Evolutionary conservation across 129 eudicot genomes (phyloP), one percentile per base, ranked within the genome.

Genomic region (Flaveria linearis): DNA sequence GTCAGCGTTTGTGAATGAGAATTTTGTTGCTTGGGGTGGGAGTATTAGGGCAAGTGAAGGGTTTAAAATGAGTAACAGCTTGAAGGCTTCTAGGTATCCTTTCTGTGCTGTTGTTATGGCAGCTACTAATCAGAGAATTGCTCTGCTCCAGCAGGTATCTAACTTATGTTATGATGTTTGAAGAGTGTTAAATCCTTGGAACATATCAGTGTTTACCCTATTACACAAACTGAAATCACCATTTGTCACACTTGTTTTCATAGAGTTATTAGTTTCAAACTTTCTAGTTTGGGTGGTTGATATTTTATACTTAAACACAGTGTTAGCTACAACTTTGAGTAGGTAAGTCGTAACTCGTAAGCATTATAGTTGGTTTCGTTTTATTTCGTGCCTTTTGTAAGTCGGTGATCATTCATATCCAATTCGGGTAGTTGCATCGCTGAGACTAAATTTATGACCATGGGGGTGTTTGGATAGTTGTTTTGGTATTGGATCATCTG

Each of bases 91-190:
- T 0, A 86, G 92, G 81, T 95, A 81, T 73, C 99, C 99, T 0
- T 95, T 91, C 68, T 95, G 99, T 77, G 99, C 96, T 28, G 97
- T 95, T 55, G 97, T 91, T 74, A 91, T 91, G 97, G 91, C 99
- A 20, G 97, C 99, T 0, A 89, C 97, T 3, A 91, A 91, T 78
- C 94, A 95, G 81, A 84, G 97, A 73, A 89, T 95, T 75, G 97
- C 99, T 1, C 65, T 95, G 83, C 92, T 95, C 60, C 96, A 89
- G 70, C 99, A 95, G 99, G 99, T 95, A 84, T 65, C 14, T 78
- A 71, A 41, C 50, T 58, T 20, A 51, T 66, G 28, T 56, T 7
- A 1, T 7, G 52, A 56, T 28, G 39, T 30, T 65, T 64, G 26
- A 76, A 30, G 65, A 33, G 51, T 76, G 52, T 10, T 62, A 20